A percentile compares a stretch with the other conserved stretches of the same genome.
phyloP scores from a whole-genome alignment of 2,329 filamentous ascomycete species.

The Fusarium protoensiforme region DNA sequence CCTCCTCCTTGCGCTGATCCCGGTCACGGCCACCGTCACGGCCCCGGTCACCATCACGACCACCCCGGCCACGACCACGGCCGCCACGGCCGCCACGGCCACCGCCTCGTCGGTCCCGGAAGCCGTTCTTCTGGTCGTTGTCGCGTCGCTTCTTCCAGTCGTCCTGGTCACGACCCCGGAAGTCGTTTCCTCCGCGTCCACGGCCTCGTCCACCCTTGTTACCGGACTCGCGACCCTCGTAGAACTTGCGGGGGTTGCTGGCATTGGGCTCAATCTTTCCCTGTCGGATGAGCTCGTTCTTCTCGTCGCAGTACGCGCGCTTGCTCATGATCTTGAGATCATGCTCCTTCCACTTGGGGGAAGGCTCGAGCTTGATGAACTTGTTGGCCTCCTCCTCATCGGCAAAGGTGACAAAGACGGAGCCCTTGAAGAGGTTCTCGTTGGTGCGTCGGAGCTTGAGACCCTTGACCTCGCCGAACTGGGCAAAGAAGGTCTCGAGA shows the following conservation, averaged over 20 bases:
- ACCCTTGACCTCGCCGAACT: slow-evolving; percentile 81
- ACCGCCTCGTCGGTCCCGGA: slow-evolving; percentile 60
- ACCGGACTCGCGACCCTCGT: slow-evolving; percentile 57
- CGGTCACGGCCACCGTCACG: slow-evolving; percentile 55
- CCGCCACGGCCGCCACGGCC: slow-evolving; percentile 57
- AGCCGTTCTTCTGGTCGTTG: slow-evolving; percentile 70
- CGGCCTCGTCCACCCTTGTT: slow-evolving; percentile 54
- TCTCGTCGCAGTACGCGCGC: slow-evolving; percentile 85
- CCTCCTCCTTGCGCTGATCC: slow-evolving; percentile 44
- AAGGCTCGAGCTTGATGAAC: slow-evolving; percentile 83
- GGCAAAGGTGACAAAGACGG: slow-evolving; percentile 93
- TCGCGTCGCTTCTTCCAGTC: slow-evolving; percentile 75
- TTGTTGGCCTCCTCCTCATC: slow-evolving; percentile 80
- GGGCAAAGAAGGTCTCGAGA: slow-evolving; percentile 89
- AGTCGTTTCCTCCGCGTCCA: slow-evolving; percentile 49
- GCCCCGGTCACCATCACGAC: slow-evolving; percentile 53
- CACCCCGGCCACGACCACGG: slow-evolving; percentile 56
- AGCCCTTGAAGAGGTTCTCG: slow-evolving; percentile 88
- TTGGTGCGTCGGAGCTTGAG: slow-evolving; percentile 86
- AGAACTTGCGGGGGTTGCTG: slow-evolving; percentile 57
- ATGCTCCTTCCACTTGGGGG: slow-evolving; percentile 85
- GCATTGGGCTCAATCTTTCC: slow-evolving; percentile 73
- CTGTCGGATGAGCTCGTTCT: slow-evolving; percentile 76
- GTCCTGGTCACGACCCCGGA: slow-evolving; percentile 58
- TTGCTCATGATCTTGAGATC: slow-evolving; percentile 88